Conservation (phyloP, 345 rosid genomes). For the Dimocarpus longan region DNA sequence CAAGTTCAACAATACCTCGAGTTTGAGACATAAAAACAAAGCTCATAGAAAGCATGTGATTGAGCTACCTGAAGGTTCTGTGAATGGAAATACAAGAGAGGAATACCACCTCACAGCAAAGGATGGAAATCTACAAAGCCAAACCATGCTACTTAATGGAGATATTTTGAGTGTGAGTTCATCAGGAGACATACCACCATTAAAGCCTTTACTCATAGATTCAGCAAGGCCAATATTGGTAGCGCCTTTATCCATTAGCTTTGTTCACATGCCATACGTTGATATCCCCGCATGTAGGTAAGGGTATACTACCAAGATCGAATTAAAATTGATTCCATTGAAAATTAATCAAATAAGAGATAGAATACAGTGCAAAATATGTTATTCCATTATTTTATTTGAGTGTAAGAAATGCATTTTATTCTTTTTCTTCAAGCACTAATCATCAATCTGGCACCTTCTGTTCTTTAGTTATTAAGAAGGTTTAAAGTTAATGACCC, state of each 20-base stretch:
- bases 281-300: slow-evolving; percentile 58
- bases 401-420: slow-evolving; percentile 17
- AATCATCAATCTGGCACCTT: background rate
- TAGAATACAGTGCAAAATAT: background rate
- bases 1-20: slow-evolving; percentile 36
- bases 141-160: slow-evolving; percentile 78
- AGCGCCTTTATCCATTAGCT: slow-evolving; percentile 71
- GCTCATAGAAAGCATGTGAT: slow-evolving; percentile 22
- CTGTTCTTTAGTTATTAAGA: background rate
- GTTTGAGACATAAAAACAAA: slow-evolving; percentile 30
- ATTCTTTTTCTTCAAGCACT: background rate
- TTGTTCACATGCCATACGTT: slow-evolving; percentile 55
- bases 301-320: slow-evolving; percentile 25
- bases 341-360: slow-evolving; percentile 26
- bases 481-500: background rate
- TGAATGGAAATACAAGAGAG: slow-evolving; percentile 48
- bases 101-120: slow-evolving; percentile 84
- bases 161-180: slow-evolving; percentile 58
- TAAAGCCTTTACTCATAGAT: slow-evolving; percentile 55
- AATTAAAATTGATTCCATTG: slow-evolving; percentile 29
- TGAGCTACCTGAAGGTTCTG: slow-evolving; percentile 25
- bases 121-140: slow-evolving; percentile 82
- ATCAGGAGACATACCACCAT: slow-evolving; percentile 62
- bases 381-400: background rate
- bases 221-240: slow-evolving; percentile 50